Evolutionary conservation across 2,329 filamentous ascomycete genomes (phyloP).

Genomic region (Tolypocladium album): DNA sequence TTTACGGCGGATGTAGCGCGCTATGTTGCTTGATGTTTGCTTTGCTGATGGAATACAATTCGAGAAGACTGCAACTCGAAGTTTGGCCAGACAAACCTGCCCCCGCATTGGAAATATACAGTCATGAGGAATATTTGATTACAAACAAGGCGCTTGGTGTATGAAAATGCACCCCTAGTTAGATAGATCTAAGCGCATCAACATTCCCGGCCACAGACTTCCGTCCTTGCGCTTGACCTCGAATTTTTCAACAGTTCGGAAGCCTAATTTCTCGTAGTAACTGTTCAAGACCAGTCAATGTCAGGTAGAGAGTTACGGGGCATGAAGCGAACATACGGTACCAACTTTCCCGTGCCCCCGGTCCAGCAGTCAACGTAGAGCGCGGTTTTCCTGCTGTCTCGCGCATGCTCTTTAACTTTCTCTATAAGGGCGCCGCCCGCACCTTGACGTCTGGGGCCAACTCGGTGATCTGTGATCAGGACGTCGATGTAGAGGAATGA

Average conservation of each 20-base stretch:
- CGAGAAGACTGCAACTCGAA: background rate
- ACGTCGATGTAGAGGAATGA: background rate
- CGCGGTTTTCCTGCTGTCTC: conserved; percentile 4
- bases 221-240: background rate
- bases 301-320: background rate
- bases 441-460: background rate
- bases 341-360: conserved; percentile 12
- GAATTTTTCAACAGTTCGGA: background rate
- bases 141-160: too few relatives aligned
- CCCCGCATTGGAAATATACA: background rate
- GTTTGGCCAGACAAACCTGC: background rate
- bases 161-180: background rate
- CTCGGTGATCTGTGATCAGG: background rate
- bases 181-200: background rate
- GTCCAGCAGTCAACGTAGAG: conserved; percentile 18
- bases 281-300: background rate
- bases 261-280: background rate
- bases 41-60: background rate
- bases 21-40: background rate
- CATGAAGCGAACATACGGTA: background rate
- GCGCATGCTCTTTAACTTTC: background rate
- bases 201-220: background rate
- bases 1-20: background rate
- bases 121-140: too few relatives aligned
- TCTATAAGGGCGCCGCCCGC: background rate